A percentile compares a stretch with the other conserved stretches of the same genome.
These are phyloP conservation scores for Hypholoma sublateritium DNA, from an alignment of 768 basidiomycete genomes.

Conservation along the genomic window DNA sequence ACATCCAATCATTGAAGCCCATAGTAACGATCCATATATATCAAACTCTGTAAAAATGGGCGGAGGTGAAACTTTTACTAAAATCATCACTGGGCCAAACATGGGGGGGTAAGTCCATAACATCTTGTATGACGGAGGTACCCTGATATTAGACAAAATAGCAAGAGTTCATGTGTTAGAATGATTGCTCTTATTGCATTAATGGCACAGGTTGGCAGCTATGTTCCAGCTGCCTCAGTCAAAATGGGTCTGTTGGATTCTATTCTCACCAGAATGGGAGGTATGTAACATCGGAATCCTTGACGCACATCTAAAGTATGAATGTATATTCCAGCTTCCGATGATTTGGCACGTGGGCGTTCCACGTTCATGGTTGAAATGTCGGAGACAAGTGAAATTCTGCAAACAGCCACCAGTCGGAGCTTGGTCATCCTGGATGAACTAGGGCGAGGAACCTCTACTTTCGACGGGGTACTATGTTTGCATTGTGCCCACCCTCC, in stretches of 20 bases:
- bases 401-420: slow-evolving; percentile 68
- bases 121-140: not conserved
- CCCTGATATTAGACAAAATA: too few species aligned
- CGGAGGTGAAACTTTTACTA: slow-evolving; percentile 46
- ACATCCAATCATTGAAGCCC: slow-evolving; percentile 89
- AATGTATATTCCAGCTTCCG: slow-evolving; percentile 58
- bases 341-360: slow-evolving; percentile 82
- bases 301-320: not conserved
- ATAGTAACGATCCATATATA: slow-evolving; percentile 80
- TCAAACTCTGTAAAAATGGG: slow-evolving; percentile 78
- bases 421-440: slow-evolving; percentile 92
- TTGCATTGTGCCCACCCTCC: not conserved
- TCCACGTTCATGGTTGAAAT: slow-evolving; percentile 99
- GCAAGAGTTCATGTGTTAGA: slow-evolving; percentile 79
- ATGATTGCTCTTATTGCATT: slow-evolving; percentile 77
- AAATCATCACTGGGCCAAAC: slow-evolving; percentile 83
- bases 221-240: slow-evolving; percentile 80
- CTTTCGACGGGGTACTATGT: slow-evolving; percentile 77
- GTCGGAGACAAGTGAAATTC: slow-evolving; percentile 88
- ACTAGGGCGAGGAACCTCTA: slow-evolving; percentile 87
- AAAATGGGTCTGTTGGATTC: slow-evolving; percentile 81
- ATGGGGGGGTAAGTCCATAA: slow-evolving; percentile 62
- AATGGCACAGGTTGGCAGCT: slow-evolving; percentile 92
- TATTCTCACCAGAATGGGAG: slow-evolving; percentile 88
- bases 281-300: slow-evolving; percentile 34